Evolutionary conservation across 768 basidiomycete genomes (phyloP).

Genomic region (Sarcodon sp.): DNA sequence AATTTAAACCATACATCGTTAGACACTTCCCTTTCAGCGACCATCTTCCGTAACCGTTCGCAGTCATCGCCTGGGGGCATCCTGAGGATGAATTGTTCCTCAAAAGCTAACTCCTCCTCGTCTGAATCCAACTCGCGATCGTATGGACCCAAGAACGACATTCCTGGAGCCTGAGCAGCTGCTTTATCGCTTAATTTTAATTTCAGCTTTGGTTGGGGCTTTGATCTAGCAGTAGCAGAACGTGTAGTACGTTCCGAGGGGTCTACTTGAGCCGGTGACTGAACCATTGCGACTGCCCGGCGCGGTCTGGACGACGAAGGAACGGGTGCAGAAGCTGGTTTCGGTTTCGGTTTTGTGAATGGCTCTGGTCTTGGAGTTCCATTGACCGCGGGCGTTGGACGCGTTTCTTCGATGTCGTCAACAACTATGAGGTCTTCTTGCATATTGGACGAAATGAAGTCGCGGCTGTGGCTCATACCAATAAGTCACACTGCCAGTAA

Average conservation of each 20-base stretch:
- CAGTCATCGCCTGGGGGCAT: constrained; percentile 80
- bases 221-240: constrained; percentile 9
- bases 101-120: constrained; percentile 78
- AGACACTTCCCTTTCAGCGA: constrained; percentile 60
- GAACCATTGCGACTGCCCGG: background rate
- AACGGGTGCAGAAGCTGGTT: background rate
- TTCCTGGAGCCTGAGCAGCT: constrained; percentile 69
- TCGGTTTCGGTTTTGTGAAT: background rate
- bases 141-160: constrained; percentile 83
- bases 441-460: background rate
- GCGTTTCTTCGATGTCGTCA: background rate
- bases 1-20: constrained; percentile 96
- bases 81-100: constrained; percentile 92
- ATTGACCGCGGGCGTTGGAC: background rate
- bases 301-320: background rate
- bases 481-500: too few relatives aligned
- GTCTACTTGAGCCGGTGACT: background rate
- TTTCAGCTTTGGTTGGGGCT: constrained; percentile 58
- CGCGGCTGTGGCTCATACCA: too few relatives aligned
- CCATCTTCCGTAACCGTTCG: constrained; percentile 71
- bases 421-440: background rate
- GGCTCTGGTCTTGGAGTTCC: background rate
- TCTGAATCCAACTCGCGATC: constrained; percentile 94
- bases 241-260: constrained; percentile 9
- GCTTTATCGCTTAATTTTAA: constrained; percentile 80